Base-by-base conservation (phyloP, 1,284 basidiomycete genomes). In the Neolentinus lepideus region DNA sequence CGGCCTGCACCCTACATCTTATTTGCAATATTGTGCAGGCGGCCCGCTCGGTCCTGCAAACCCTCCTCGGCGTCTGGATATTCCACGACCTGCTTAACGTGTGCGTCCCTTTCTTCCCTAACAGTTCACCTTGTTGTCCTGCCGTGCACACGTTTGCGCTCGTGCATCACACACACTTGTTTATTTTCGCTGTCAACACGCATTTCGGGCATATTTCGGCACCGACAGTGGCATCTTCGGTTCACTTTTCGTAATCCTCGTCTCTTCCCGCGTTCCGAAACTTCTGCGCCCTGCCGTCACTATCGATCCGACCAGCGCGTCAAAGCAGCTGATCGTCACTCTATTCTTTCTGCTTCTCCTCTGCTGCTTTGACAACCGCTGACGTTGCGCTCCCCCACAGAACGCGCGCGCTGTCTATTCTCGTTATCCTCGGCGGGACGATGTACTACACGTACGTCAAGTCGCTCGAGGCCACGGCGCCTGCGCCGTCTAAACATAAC, bases 361-460 rank as follows among this genome's bases (percentile, higher is more conserved):
- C 50, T 43, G 19, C 43, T 45, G 29, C 29, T 12, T 31, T 31
- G 29, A 31, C 29, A 12, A 12, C 6, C 12, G 12, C 29, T 31
- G 29, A 31, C 29, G 29, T 31, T 12, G 29, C 12, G 12, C 12
- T 31, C 12, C 29, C 29, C 29, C 24, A 19, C 56, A 63, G 85
- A n/a, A 81, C 83, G 60, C 81, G 85, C 27, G 77, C 75, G 3
- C 61, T 67, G 1, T 88, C 85, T 22, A 84, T 88, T 64, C 60
- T 78, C 21, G 72, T 83, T 56, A 88, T 88, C 62, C 73, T 81
- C 51, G 64, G 71, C 48, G 85, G 85, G 22, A 84, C 84, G 2
- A 79, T 87, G 82, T 80, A 75, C 61, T 87, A 84, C 66, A 87
- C 84, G 19, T 88, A 84, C 84, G 69, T 82, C 56, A 87, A 86